Evolutionary conservation across 352 stramenopile species (phyloP).

Genomic region (Phytophthora litchii): DNA sequence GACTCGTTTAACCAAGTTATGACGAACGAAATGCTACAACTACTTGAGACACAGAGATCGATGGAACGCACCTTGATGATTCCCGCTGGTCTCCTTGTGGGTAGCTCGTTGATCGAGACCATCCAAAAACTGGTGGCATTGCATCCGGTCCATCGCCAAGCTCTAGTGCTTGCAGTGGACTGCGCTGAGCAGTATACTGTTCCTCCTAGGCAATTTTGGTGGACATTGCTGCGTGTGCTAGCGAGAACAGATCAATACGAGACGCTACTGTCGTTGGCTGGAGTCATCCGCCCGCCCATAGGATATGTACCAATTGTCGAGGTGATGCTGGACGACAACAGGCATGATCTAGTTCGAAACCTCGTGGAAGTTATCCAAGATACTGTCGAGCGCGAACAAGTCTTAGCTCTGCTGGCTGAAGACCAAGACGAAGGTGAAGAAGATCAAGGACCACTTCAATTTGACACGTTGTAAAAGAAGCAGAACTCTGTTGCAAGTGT

Average conservation of each 20-base stretch:
- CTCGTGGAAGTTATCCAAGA: conserved; percentile 45
- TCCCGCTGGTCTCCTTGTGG: conserved; percentile 52
- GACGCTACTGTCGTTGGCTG: conserved; percentile 45
- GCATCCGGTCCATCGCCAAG: conserved; percentile 42
- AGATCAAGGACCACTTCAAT: conserved; percentile 14
- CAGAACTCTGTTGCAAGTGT: too few relatives aligned
- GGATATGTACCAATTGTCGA: conserved; percentile 53
- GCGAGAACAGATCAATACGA: conserved; percentile 56
- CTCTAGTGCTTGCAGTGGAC: conserved; percentile 42
- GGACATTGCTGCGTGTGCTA: conserved; percentile 49
- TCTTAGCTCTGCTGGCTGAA: conserved; percentile 35
- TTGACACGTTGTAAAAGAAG: not conserved
- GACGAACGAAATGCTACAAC: conserved; percentile 50
- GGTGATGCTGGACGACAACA: conserved; percentile 51
- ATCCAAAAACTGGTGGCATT: conserved; percentile 65
- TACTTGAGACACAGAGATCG: conserved; percentile 48
- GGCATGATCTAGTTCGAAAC: conserved; percentile 39
- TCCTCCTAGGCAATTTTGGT: conserved; percentile 64
- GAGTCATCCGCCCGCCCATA: conserved; percentile 43
- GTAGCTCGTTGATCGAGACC: conserved; percentile 60
- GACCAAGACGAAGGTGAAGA: conserved; percentile 16
- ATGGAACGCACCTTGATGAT: conserved; percentile 49
- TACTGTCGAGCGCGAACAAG: conserved; percentile 36
- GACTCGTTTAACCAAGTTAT: conserved; percentile 58
- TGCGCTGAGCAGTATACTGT: conserved; percentile 51